phyloP scores from a whole-genome alignment of 1,284 basidiomycete species.

The Puccinia brachypodii region DNA sequence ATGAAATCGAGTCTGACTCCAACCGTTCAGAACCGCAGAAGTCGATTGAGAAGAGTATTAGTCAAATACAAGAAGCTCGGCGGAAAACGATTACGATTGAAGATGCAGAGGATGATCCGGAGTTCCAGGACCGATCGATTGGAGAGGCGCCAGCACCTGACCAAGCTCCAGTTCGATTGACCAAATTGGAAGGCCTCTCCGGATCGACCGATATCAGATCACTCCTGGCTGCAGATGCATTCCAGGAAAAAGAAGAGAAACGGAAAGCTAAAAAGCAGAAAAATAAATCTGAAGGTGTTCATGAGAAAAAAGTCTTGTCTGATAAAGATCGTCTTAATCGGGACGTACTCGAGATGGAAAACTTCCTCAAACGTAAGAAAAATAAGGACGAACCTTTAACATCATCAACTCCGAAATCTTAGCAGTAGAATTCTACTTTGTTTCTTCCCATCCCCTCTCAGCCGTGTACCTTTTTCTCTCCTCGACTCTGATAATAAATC shows the following conservation, averaged over 20 bases:
- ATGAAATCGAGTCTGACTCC: slow-evolving; percentile 10
- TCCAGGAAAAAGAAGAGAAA: slow-evolving; percentile 48
- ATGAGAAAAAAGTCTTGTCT: slow-evolving; percentile 34
- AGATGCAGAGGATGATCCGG: slow-evolving; percentile 19
- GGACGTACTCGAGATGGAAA: slow-evolving; percentile 48
- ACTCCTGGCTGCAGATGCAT: slow-evolving; percentile 40
- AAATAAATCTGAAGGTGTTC: slow-evolving; percentile 17
- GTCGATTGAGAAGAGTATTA: neutral
- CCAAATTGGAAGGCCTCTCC: slow-evolving; percentile 44
- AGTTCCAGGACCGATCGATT: neutral
- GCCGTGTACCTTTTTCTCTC: neutral
- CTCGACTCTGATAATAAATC: neutral
- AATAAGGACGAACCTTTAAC: neutral
- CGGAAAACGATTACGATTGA: neutral
- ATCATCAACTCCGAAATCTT: neutral
- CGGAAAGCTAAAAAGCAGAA: slow-evolving; percentile 48
- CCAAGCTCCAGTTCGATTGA: neutral
- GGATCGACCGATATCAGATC: slow-evolving; percentile 44
- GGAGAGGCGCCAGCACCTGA: neutral
- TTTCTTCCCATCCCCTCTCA: neutral
- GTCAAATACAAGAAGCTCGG: neutral
- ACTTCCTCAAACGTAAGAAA: slow-evolving; percentile 45
- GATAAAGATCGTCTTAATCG: slow-evolving; percentile 48
- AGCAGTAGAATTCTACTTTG: no score
- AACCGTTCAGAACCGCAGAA: neutral